phyloP scores from a whole-genome alignment of 169 alveolate genomes.

The Plasmodium relictum region DNA sequence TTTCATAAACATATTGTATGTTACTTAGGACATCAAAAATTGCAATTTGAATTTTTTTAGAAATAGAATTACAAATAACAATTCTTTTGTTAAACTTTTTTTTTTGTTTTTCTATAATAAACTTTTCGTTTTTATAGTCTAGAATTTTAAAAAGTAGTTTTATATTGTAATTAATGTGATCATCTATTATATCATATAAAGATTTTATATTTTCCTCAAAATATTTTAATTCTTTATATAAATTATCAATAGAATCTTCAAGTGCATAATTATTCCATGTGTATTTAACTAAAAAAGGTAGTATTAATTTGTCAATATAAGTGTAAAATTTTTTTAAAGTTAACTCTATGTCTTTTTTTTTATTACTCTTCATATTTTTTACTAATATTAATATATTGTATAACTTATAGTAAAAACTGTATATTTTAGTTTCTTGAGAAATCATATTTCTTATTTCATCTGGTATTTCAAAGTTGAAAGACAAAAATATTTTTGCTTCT shows the following conservation, averaged over 20 bases:
- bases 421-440: conserved; percentile 59
- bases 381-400: conserved; percentile 66
- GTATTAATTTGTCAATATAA: conserved; percentile 43
- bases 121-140: conserved; percentile 44
- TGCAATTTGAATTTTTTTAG: conserved; percentile 69
- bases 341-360: conserved; percentile 50
- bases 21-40: conserved; percentile 68
- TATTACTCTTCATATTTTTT: conserved; percentile 65
- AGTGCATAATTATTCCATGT: conserved; percentile 74
- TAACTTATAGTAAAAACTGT: conserved; percentile 64
- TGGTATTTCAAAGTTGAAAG: conserved; percentile 73
- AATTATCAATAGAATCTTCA: conserved; percentile 57
- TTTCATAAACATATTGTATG: conserved; percentile 74
- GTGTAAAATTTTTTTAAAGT: conserved; percentile 40
- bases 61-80: conserved; percentile 54
- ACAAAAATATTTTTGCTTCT: conserved; percentile 75
- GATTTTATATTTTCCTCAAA: conserved; percentile 70
- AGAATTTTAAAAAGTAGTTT: conserved; percentile 35
- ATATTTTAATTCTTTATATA: conserved; percentile 41
- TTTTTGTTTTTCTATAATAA: conserved; percentile 45
- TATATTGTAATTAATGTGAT: conserved; percentile 65
- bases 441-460: conserved; percentile 74
- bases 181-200: conserved; percentile 62
- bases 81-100: conserved; percentile 42
- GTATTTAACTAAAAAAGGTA: conserved; percentile 71